Evolutionary conservation across 345 rosid genomes (phyloP), one percentile per base, ranked within the genome.

Genomic region (Gossypium sturtianum): DNA sequence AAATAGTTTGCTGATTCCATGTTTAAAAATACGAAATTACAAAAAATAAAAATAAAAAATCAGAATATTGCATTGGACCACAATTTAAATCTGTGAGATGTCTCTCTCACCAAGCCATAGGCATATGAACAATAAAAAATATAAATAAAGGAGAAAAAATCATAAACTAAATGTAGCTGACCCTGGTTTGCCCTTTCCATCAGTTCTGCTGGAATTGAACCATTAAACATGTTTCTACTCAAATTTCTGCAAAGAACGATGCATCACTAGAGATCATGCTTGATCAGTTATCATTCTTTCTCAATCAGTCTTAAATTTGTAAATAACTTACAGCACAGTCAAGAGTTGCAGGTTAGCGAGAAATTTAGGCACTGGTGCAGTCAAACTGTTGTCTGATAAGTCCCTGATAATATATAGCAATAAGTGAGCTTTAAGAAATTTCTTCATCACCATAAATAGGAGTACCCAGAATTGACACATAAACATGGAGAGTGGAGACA

Each of bases 361-460:
- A 79, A 87, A 84, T 2, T 73, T 71, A 0, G 89, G 89, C 54
- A 87, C 75, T 16, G 60, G 49, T n/a, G 89, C 91, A 0, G 76
- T 76, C 76, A 89, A 82, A 54, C 38, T 74, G 51, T 87, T 84
- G 64, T 83, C 74, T 13, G 89, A 87, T 58, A 85, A 81, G 66
- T 86, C 90, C 72, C 90, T 83, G 53, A 15, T 2, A 56, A n/a
- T 9, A 56, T 6, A 27, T 60, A 60, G 10, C 16, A 60, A 60
- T 7, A 13, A 29, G 17, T 27, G 41, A 60, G 65, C 43, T 29
- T 27, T 25, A 60, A 25, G 3, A 4, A 23, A 4, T 60, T 60
- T 16, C 2, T 3, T 25, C n/a, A 17, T 23, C 9, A 25, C 16
- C 2, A 58, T 29, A 4, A 29, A 29, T 29, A 29, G 38, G 29